Evolutionary conservation across 140 eudicot genomes (phyloP).

Genomic region (Cichorium intybus): DNA sequence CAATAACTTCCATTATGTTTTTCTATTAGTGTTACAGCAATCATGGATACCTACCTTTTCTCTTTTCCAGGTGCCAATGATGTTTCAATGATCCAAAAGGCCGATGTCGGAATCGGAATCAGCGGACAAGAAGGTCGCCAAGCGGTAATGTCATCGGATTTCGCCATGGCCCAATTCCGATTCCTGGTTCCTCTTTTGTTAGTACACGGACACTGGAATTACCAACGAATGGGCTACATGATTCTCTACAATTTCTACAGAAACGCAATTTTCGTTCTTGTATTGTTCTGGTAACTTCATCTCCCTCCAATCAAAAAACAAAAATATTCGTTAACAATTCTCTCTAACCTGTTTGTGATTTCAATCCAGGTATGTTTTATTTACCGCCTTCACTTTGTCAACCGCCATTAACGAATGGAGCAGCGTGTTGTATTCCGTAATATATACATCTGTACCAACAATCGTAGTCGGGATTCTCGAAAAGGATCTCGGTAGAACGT

Average conservation of each 20-base stretch:
- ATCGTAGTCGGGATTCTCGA: constrained; percentile 80
- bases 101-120: constrained; percentile 97
- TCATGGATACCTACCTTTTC: not conserved
- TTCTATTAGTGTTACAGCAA: not conserved
- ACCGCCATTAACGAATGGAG: constrained; percentile 93
- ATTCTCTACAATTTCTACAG: constrained; percentile 86
- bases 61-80: constrained; percentile 80
- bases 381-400: constrained; percentile 66
- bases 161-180: constrained; percentile 95
- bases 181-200: constrained; percentile 86
- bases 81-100: constrained; percentile 97
- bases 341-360: constrained; percentile 7
- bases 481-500: constrained; percentile 66
- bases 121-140: constrained; percentile 99
- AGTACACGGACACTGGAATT: constrained; percentile 99
- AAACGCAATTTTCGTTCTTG: constrained; percentile 76
- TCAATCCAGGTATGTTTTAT: constrained; percentile 69
- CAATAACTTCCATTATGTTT: too few relatives aligned
- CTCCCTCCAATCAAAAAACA: not conserved
- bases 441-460: constrained; percentile 82
- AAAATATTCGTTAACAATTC: not conserved
- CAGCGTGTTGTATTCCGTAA: constrained; percentile 78
- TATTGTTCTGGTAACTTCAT: constrained; percentile 74
- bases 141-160: constrained; percentile 99
- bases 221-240: constrained; percentile 94